phyloP scores from a whole-genome alignment of 768 basidiomycete genomes.

The Amylocystis lapponica region DNA sequence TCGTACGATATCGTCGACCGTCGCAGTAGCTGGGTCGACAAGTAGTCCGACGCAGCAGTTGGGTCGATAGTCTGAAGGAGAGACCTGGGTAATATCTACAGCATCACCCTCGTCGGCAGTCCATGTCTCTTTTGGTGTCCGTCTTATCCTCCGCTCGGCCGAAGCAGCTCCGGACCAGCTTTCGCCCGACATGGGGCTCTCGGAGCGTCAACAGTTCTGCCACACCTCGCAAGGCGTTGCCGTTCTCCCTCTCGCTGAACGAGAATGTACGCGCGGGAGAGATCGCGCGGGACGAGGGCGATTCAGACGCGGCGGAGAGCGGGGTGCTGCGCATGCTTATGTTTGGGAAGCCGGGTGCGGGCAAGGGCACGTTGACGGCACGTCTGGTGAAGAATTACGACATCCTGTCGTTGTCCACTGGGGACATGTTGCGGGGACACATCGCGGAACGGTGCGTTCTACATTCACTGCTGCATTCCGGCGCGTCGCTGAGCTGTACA shows the following conservation, averaged over 20 bases:
- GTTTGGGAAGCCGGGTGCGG: constrained; percentile 79
- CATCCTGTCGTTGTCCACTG: constrained; percentile 71
- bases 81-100: too few relatives aligned
- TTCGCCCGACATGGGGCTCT: constrained; percentile 23
- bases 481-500: background rate
- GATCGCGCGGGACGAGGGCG: constrained; percentile 3
- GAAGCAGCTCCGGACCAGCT: constrained; percentile 1
- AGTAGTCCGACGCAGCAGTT: constrained; percentile 1
- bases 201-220: constrained; percentile 28
- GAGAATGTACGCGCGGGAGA: constrained; percentile 33
- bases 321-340: constrained; percentile 56
- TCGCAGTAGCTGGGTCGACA: too few relatives aligned
- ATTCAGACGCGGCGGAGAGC: constrained; percentile 4
- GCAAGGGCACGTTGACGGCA: constrained; percentile 79
- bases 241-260: constrained; percentile 39
- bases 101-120: constrained; percentile 1
- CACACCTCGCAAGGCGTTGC: constrained; percentile 35
- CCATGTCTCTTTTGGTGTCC: constrained; percentile 1
- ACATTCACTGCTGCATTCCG: background rate
- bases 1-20: too few relatives aligned
- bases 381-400: constrained; percentile 78
- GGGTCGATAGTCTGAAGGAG: background rate
- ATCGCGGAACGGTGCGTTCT: constrained; percentile 55
- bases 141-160: constrained; percentile 3
- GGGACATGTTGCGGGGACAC: constrained; percentile 81